These are phyloP conservation scores for Boletus pseudo-olivaceus DNA, from an alignment of 768 basidiomycete species.

Conservation along the genomic window DNA sequence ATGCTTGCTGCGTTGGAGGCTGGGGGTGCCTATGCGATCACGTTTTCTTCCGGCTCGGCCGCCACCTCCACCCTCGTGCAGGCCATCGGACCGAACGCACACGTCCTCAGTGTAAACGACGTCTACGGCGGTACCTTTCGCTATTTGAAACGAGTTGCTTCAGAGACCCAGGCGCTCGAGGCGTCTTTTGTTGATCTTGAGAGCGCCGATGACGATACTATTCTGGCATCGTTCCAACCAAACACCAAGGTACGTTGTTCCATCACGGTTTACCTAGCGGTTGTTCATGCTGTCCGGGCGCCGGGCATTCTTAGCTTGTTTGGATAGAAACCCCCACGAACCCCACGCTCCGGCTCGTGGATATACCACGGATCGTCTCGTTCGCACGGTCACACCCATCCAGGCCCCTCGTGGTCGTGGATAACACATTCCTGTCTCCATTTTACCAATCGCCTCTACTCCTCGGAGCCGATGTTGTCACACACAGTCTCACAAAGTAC, in stretches of 20 bases:
- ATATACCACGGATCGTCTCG: slow-evolving; percentile 66
- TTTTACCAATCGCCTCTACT: slow-evolving; percentile 87
- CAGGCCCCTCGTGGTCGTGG: slow-evolving; percentile 78
- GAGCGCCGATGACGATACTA: slow-evolving; percentile 55
- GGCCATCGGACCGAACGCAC: slow-evolving; percentile 67
- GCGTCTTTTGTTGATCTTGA: slow-evolving; percentile 84
- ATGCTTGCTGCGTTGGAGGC: slow-evolving; percentile 77
- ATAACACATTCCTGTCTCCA: slow-evolving; percentile 93
- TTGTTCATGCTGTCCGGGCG: neutral
- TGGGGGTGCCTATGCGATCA: slow-evolving; percentile 67
- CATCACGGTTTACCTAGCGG: neutral
- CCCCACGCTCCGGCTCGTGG: slow-evolving; percentile 84
- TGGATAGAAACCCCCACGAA: slow-evolving; percentile 98
- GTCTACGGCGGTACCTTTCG: slow-evolving; percentile 94
- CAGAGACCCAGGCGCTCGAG: slow-evolving; percentile 60
- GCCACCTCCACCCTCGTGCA: slow-evolving; percentile 83
- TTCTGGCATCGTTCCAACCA: slow-evolving; percentile 60
- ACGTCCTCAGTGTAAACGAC: slow-evolving; percentile 86
- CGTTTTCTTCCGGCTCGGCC: slow-evolving; percentile 84
- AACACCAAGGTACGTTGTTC: slow-evolving; percentile 74
- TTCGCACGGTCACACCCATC: slow-evolving; percentile 63
- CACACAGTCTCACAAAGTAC: slow-evolving; percentile 88
- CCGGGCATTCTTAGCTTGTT: slow-evolving; percentile 53
- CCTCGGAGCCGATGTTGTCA: slow-evolving; percentile 79
- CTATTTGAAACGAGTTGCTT: slow-evolving; percentile 68